These are phyloP conservation scores for Agrostemma githago DNA, from an alignment of 148 eudicot species.

Conservation along the genomic window DNA sequence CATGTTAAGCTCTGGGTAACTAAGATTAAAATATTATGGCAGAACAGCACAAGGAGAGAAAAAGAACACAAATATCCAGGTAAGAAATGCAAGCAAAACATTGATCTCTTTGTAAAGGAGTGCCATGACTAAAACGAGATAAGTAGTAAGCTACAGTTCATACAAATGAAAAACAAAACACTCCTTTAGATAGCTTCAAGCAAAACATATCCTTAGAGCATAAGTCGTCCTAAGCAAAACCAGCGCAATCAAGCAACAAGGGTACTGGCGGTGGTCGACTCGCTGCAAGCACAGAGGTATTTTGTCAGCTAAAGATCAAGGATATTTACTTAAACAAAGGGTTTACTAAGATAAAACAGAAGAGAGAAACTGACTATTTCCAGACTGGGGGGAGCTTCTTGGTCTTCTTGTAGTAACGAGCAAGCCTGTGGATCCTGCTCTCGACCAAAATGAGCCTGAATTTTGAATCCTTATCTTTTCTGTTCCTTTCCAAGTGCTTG, in stretches of 20 bases:
- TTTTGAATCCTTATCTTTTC: conserved; percentile 36
- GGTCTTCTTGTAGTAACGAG: conserved; percentile 40
- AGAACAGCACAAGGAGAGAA: no score
- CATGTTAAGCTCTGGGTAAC: no score
- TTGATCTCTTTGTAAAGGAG: conserved; percentile 2
- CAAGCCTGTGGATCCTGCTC: conserved; percentile 41
- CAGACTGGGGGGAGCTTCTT: conserved; percentile 40
- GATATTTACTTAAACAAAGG: neutral
- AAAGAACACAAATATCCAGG: neutral
- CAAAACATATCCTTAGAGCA: neutral
- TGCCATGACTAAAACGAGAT: conserved; percentile 9
- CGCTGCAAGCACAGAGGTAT: conserved; percentile 21
- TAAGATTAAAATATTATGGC: no score
- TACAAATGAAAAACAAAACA: conserved; percentile 1
- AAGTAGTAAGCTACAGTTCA: conserved; percentile 20
- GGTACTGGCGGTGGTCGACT: conserved; percentile 36
- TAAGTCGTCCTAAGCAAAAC: neutral
- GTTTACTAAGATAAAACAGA: neutral
- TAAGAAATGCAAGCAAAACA: neutral
- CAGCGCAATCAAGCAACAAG: conserved; percentile 26
- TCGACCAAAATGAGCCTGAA: conserved; percentile 36
- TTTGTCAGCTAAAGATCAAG: neutral
- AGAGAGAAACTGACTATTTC: conserved; percentile 27
- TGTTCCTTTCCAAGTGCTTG: conserved; percentile 40
- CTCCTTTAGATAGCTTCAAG: neutral